Evolutionary conservation across 2,329 filamentous ascomycete genomes (phyloP), one percentile per base, ranked within the genome.

Genomic region (Keithomyces neogunnii): DNA sequence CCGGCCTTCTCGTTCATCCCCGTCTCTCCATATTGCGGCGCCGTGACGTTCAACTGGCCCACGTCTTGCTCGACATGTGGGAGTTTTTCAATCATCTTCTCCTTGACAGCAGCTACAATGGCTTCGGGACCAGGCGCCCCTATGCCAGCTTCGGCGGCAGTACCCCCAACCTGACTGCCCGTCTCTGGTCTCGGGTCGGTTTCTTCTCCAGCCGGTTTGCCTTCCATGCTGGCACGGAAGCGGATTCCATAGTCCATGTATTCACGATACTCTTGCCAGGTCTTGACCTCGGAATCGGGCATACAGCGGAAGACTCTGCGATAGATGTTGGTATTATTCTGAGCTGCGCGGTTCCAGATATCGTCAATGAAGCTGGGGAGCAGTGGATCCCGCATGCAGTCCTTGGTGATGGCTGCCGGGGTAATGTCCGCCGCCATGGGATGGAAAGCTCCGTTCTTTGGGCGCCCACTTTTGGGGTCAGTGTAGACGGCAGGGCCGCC

Each of bases 281-380:
- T 92, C 56, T 83, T 85, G 30, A 96, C 93, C 63, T 96, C 89
- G 48, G 85, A 96, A 66, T 99, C 93, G 1, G 93, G 93, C 88
- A 95, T 95, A 68, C 91, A 96, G 45, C 91, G 84, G 73, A 99
- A 99, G 7, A 99, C 92, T 55, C 87, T 83, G 33, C 93, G 86
- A 71, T 88, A 99, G 46, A 99, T 80, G 64, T 90, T 92, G 3
- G 93, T 99, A 66, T 99, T 99, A 73, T 97, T 97, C 56, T 87
- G 84, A 1, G 93, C 93, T 49, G 90, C 84, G 19, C 83, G 78
- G 57, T 86, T 84, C 95, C 95, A 99, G 2, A 89, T 84, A 55
- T 95, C 88, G 45, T 93, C 81, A 64, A 89, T 88, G 69, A 99
- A 99, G 1, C 78, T 73, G 50, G 89, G 79, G 52, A 85, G 84